Percentiles rank a stretch among this genome's conserved stretches.
Evolutionary conservation across 495 filamentous ascomycete genomes (phyloP).

Genomic region (Penicillium tannophilum): DNA sequence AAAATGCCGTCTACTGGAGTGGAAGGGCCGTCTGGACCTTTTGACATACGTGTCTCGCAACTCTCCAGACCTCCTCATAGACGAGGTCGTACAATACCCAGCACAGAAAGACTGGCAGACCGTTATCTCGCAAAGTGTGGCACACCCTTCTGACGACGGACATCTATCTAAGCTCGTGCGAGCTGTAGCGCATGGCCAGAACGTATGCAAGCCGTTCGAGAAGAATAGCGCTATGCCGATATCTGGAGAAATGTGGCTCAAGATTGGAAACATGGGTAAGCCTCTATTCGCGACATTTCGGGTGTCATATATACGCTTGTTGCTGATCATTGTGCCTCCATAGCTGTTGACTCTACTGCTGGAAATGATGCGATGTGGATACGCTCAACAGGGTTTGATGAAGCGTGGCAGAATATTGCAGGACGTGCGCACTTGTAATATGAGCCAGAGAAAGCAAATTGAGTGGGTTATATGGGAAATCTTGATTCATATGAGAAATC

Average conservation of each 20-base stretch:
- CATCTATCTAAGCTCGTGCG: conserved; percentile 74
- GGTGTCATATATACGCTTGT: background rate
- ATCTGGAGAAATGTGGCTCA: conserved; percentile 69
- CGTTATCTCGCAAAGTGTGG: conserved; percentile 56
- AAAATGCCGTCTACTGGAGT: conserved; percentile 70
- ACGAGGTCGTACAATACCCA: conserved; percentile 57
- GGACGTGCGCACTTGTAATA: conserved; percentile 27
- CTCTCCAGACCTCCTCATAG: conserved; percentile 53
- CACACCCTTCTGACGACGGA: conserved; percentile 68
- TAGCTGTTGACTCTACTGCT: conserved; percentile 39
- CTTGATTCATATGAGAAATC: too few relatives aligned
- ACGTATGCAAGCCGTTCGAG: conserved; percentile 47
- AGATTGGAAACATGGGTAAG: conserved; percentile 59
- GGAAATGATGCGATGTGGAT: conserved; percentile 33
- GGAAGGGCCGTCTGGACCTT: conserved; percentile 73
- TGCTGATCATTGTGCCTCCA: conserved; percentile 11
- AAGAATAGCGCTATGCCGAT: conserved; percentile 50
- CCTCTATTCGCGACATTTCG: conserved; percentile 60
- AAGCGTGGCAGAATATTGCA: conserved; percentile 35
- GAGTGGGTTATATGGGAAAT: background rate
- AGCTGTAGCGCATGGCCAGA: conserved; percentile 61
- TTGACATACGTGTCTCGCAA: conserved; percentile 65
- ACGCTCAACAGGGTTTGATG: conserved; percentile 39
- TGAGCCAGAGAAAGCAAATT: background rate
- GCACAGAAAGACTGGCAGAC: conserved; percentile 49